These are phyloP conservation scores for Chalciporus chontae DNA, from an alignment of 768 basidiomycete genomes.

Conservation along the genomic window DNA sequence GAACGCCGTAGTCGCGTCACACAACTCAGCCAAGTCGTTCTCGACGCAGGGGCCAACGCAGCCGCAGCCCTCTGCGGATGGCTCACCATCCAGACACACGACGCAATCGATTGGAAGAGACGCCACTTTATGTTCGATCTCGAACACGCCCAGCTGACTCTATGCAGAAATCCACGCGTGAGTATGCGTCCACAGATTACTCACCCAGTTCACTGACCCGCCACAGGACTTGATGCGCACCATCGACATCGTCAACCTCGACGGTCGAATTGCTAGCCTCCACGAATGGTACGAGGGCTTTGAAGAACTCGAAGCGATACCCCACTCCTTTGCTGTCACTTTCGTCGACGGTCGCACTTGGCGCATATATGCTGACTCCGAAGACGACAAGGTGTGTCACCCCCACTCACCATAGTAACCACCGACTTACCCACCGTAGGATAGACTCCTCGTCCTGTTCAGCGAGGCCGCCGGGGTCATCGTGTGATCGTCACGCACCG, in stretches of 20 bases:
- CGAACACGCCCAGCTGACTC: conserved; percentile 38
- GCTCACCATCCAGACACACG: conserved; percentile 57
- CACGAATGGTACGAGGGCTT: conserved; percentile 67
- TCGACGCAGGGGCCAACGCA: conserved; percentile 37
- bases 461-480: conserved; percentile 30
- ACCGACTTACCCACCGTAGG: conserved; percentile 14
- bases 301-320: conserved; percentile 62
- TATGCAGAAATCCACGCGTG: conserved; percentile 54
- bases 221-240: conserved; percentile 28
- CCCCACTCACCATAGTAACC: background rate
- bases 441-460: conserved; percentile 25
- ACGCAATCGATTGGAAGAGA: conserved; percentile 57
- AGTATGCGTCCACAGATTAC: conserved; percentile 1
- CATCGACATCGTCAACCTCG: conserved; percentile 40
- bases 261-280: conserved; percentile 43
- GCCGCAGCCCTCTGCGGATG: conserved; percentile 48
- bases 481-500: conserved; percentile 16
- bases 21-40: conserved; percentile 44
- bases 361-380: conserved; percentile 59
- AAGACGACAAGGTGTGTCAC: conserved; percentile 54
- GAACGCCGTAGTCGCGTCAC: conserved; percentile 39
- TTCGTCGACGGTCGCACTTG: conserved; percentile 51
- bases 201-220: background rate
- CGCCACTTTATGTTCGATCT: conserved; percentile 56
- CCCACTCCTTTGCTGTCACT: conserved; percentile 63